Evolutionary conservation across 306 rosid species (phyloP).

Genomic region (Prosopis cineraria): DNA sequence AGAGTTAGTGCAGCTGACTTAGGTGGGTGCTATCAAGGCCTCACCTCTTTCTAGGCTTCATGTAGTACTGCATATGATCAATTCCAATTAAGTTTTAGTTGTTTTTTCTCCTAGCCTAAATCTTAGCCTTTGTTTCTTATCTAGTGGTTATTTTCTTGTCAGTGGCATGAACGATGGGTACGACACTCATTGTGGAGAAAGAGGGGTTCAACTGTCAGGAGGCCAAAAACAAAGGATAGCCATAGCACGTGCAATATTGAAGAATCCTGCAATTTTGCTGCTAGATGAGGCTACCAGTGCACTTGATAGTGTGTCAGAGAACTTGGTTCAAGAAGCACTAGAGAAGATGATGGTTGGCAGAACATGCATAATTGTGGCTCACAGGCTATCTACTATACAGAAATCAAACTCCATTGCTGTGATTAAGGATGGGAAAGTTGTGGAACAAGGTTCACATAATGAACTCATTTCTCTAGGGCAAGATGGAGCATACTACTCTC

Average conservation of each 20-base stretch:
- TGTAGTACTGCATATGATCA: no score
- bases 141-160: neutral
- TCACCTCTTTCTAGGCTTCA: no score
- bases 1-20: no score
- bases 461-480: constrained; percentile 49
- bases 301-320: constrained; percentile 85
- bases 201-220: constrained; percentile 90
- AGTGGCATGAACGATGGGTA: constrained; percentile 89
- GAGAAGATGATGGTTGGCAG: constrained; percentile 59
- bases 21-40: no score
- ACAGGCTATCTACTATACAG: constrained; percentile 54
- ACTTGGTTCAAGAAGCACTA: constrained; percentile 61
- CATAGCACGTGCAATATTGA: constrained; percentile 76
- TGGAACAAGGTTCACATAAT: constrained; percentile 60
- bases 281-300: constrained; percentile 93
- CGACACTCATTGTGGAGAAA: constrained; percentile 77
- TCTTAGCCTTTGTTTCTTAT: neutral
- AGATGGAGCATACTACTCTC: constrained; percentile 49
- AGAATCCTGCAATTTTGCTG: constrained; percentile 80
- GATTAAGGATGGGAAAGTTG: constrained; percentile 56
- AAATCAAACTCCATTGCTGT: constrained; percentile 60
- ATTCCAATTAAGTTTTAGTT: neutral
- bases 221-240: constrained; percentile 94
- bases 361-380: constrained; percentile 64
- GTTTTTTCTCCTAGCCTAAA: constrained; percentile 9